These are phyloP conservation scores for Diaporthe sp. DNA, from an alignment of 2,329 filamentous ascomycete genomes.

Conservation along the genomic window DNA sequence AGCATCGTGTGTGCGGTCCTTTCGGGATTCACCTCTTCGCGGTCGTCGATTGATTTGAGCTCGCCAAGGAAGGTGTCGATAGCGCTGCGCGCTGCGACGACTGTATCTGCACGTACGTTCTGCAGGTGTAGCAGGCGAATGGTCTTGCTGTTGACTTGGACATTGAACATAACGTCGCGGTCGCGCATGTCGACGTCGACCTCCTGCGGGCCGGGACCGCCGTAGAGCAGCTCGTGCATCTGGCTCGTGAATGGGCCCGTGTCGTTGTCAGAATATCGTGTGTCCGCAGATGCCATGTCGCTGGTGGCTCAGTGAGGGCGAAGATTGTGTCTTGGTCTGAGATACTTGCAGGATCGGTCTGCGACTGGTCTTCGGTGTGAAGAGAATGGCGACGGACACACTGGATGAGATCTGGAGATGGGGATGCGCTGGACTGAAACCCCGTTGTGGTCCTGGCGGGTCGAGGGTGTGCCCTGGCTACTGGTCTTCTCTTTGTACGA, in stretches of 20 bases:
- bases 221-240: not conserved
- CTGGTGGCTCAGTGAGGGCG: too few species aligned
- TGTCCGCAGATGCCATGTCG: not conserved
- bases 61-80: not conserved
- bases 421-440: too few species aligned
- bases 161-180: not conserved
- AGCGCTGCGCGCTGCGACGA: not conserved
- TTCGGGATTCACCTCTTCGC: not conserved
- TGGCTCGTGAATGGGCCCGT: not conserved
- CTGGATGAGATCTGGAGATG: too few species aligned
- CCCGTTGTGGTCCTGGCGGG: too few species aligned
- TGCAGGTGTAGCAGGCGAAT: not conserved
- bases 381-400: too few species aligned
- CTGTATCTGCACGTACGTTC: not conserved
- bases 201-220: not conserved
- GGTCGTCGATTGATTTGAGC: not conserved
- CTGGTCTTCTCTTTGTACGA: too few species aligned
- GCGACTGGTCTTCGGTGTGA: too few species aligned
- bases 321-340: too few species aligned
- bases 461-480: too few species aligned
- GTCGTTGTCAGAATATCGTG: not conserved
- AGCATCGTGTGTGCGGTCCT: not conserved
- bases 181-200: slow-evolving; percentile 1
- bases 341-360: too few species aligned
- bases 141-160: not conserved